A percentile compares a stretch with the other conserved stretches of the same genome.
Evolutionary conservation across 192 early-diverging fungal species (phyloP).

Genomic region (Backusella westeae): DNA sequence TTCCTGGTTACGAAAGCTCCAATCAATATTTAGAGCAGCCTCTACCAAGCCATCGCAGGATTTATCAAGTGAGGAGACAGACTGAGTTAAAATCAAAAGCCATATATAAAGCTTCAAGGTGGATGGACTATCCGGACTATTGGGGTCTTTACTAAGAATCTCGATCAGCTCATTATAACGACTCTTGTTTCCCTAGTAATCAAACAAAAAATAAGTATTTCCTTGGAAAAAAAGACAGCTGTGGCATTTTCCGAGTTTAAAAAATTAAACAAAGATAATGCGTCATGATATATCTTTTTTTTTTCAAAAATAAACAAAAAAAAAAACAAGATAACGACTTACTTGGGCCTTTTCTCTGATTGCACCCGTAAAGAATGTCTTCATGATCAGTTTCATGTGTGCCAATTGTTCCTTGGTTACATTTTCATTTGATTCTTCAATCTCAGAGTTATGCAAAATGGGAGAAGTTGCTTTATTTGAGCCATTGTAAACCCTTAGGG

Average conservation of each 20-base stretch:
- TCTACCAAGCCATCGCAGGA: conserved; percentile 52
- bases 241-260: neutral
- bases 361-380: neutral
- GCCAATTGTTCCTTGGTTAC: neutral
- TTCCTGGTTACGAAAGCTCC: conserved; percentile 47
- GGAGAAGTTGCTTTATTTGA: neutral
- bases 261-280: neutral
- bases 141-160: neutral
- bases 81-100: conserved; percentile 45
- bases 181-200: neutral
- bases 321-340: neutral
- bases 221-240: neutral
- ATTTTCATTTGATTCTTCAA: neutral
- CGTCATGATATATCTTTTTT: neutral
- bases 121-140: neutral
- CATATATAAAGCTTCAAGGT: conserved; percentile 37
- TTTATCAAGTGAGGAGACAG: conserved; percentile 44
- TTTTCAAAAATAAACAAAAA: neutral
- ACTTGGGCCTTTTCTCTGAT: neutral
- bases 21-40: conserved; percentile 59
- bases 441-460: neutral
- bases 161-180: neutral
- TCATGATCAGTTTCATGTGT: neutral
- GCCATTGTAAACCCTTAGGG: neutral
- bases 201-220: neutral